Percentiles rank a stretch among this genome's conserved stretches.
Conservation (phyloP, 164 flowering plant species). For the Liquidambar formosana region DNA sequence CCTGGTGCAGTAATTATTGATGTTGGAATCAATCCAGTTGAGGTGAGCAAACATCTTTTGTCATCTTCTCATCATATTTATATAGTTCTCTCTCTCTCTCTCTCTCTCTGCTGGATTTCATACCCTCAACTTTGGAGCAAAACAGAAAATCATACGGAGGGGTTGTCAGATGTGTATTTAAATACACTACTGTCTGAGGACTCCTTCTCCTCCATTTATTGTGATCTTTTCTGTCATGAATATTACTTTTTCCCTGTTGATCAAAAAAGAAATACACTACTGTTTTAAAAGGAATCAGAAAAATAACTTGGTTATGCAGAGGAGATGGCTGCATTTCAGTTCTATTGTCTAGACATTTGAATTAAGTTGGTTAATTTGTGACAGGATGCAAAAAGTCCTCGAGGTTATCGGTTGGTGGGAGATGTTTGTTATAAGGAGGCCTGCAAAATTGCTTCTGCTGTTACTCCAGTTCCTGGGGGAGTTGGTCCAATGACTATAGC, state of each 20-base stretch:
- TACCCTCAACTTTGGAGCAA: too few relatives aligned
- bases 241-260: too few relatives aligned
- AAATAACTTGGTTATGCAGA: not conserved
- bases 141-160: too few relatives aligned
- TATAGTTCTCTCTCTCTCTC: too few relatives aligned
- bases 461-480: slow-evolving; percentile 98
- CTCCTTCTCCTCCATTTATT: too few relatives aligned
- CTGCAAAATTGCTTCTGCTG: slow-evolving; percentile 78
- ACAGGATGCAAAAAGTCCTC: slow-evolving; percentile 70
- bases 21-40: slow-evolving; percentile 93
- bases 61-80: not conserved
- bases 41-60: slow-evolving; percentile 41
- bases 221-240: too few relatives aligned
- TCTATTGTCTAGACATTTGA: too few relatives aligned
- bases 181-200: not conserved
- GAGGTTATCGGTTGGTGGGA: slow-evolving; percentile 89
- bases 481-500: slow-evolving; percentile 99
- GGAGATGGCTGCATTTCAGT: too few relatives aligned
- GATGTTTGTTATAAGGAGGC: slow-evolving; percentile 95
- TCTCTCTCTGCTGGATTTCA: too few relatives aligned
- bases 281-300: not conserved
- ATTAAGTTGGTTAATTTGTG: not conserved
- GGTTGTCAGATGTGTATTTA: too few relatives aligned
- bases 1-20: slow-evolving; percentile 93
- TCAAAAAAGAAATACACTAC: not conserved